Conservation (phyloP, 2,329 filamentous ascomycete species). For the Botryosphaeria dothidea region DNA sequence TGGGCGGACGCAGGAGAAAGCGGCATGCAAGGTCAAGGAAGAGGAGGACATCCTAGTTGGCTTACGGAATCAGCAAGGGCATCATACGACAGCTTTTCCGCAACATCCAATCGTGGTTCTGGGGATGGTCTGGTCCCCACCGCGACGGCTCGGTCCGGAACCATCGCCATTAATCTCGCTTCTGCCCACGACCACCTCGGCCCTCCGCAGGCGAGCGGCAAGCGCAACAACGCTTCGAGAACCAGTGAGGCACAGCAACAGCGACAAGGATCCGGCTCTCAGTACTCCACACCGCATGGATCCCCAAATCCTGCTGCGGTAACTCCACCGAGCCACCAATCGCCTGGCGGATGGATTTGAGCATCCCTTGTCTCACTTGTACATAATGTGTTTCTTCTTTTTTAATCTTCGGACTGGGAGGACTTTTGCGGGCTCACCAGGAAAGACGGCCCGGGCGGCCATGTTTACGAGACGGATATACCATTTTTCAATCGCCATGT, state of each 20-base stretch:
- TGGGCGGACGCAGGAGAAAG: neutral
- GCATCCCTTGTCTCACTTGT: neutral
- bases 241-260: neutral
- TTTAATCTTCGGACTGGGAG: neutral
- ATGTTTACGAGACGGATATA: neutral
- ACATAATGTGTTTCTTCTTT: neutral
- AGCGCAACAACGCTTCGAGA: neutral
- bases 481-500: neutral
- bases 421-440: neutral
- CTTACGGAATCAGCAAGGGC: neutral
- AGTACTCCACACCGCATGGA: neutral
- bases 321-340: neutral
- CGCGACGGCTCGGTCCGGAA: constrained; percentile 6
- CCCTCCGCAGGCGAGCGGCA: neutral
- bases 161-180: neutral
- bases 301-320: neutral
- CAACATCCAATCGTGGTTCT: neutral
- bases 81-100: neutral
- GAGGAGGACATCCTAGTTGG: neutral
- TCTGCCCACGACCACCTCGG: neutral
- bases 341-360: constrained; percentile 8
- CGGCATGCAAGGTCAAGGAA: neutral
- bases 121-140: neutral
- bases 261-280: neutral
- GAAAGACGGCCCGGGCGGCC: neutral